Percentiles rank a stretch among this genome's conserved stretches.
phyloP scores from a whole-genome alignment of 768 basidiomycete species.

The Hygrocybe coccinea region DNA sequence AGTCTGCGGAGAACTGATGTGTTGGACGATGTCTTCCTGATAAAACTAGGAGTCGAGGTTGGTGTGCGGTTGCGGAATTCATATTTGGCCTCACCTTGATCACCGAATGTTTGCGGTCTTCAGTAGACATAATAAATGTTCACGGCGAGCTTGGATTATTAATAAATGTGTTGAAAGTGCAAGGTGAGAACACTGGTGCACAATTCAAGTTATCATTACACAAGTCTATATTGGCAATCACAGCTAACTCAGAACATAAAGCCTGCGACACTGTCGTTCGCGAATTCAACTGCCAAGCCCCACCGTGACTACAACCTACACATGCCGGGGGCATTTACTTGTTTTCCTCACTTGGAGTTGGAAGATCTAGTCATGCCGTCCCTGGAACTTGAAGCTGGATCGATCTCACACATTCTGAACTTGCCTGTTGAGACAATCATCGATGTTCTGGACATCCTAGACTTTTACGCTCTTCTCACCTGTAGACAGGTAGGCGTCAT shows the following conservation, averaged over 20 bases:
- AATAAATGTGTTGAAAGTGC: too few species aligned
- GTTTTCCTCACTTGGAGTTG: too few species aligned
- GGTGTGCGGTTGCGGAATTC: background rate
- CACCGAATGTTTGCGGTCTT: slow-evolving; percentile 8
- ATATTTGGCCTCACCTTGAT: slow-evolving; percentile 26
- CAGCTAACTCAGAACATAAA: too few species aligned
- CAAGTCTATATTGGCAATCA: too few species aligned
- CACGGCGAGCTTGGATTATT: background rate
- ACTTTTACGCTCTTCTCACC: background rate
- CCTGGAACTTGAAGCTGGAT: background rate
- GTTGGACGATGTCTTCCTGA: slow-evolving; percentile 61
- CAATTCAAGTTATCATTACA: too few species aligned
- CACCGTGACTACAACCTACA: too few species aligned
- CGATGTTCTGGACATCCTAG: background rate
- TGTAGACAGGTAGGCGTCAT: slow-evolving; percentile 2
- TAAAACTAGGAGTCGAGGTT: slow-evolving; percentile 44
- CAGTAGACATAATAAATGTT: slow-evolving; percentile 11
- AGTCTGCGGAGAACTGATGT: slow-evolving; percentile 35
- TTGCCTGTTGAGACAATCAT: background rate
- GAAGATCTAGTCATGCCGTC: too few species aligned
- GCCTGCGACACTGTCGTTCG: too few species aligned
- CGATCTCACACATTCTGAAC: background rate
- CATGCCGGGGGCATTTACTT: too few species aligned
- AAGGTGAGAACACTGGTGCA: too few species aligned
- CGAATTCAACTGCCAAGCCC: too few species aligned